phyloP scores from a whole-genome alignment of 371 early-diverging fungal genomes.

The Ecytonucleospora hepatopenaei region DNA sequence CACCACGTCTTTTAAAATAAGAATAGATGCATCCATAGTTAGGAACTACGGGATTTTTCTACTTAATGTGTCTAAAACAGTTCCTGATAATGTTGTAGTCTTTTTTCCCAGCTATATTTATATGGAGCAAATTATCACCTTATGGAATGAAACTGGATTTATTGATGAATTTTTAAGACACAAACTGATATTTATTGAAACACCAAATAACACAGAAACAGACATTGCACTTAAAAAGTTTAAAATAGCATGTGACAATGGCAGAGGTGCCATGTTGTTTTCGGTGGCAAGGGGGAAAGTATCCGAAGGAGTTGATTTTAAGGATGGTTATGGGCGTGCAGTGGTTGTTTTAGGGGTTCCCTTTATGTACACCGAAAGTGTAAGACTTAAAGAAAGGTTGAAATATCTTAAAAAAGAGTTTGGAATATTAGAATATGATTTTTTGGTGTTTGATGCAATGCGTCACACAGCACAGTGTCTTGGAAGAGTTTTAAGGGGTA shows the following conservation, averaged over 20 bases:
- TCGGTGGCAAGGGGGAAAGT: conserved; percentile 99
- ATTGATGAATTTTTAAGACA: conserved; percentile 71
- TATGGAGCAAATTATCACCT: conserved; percentile 92
- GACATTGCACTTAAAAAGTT: conserved; percentile 83
- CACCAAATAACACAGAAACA: conserved; percentile 94
- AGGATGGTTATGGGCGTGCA: conserved; percentile 84
- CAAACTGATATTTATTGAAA: conserved; percentile 94
- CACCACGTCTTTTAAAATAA: conserved; percentile 83
- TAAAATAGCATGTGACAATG: conserved; percentile 84
- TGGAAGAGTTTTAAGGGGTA: conserved; percentile 88
- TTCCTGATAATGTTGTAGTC: conserved; percentile 92
- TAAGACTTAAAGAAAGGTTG: conserved; percentile 72
- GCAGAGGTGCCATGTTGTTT: conserved; percentile 88
- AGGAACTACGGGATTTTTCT: conserved; percentile 94
- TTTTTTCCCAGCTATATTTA: conserved; percentile 97
- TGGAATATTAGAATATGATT: conserved; percentile 88
- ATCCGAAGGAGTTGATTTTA: conserved; percentile 97
- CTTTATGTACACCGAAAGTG: conserved; percentile 77
- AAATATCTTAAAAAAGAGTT: conserved; percentile 81
- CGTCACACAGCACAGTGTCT: conserved; percentile 94
- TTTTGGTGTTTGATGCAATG: conserved; percentile 95
- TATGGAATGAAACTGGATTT: conserved; percentile 78
- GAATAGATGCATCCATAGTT: conserved; percentile 91
- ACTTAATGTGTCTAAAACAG: conserved; percentile 75
- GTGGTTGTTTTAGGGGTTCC: conserved; percentile 96